Evolutionary conservation across 345 rosid species (phyloP), one percentile per base, ranked within the genome.

Genomic region (Eucalyptus grandis): DNA sequence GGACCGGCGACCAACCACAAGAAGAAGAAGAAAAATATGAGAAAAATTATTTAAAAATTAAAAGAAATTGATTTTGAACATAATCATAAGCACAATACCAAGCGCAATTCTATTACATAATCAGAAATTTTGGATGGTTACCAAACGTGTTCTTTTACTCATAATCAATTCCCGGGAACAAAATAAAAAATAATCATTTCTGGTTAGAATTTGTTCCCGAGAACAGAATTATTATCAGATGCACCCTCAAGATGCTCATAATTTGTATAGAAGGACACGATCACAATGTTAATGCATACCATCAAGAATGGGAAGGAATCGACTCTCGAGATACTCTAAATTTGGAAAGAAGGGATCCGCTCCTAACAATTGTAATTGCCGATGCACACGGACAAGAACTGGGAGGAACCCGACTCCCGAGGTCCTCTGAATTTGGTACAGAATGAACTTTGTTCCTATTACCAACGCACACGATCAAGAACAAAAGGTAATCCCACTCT

Each of bases 201-300:
- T 40, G 1, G 5, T 40, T 40, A 40, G 40, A 40, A 40, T 40
- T 40, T 40, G 40, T 40, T 40, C 4, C 5, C 40, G 40, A 1
- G 5, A 40, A 40, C 40, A 40, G 40, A 40, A 40, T 40, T 5
- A 4, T 40, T 40, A 40, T 5, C 5, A 40, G 40, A 40, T 5
- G 40, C 43, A 1, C 6, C 6, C 6, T 60, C 67, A 10, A 0
- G n/a, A 4, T 60, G 15, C 67, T 60, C 31, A 27, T 0, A 60
- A 60, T 60, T 60, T 1, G 2, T 30, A 4, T 13, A 12, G 16
- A 27, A 62, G 16, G 34, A 62, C 69, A 62, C 4, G 17, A 14
- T 27, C 69, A 0, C n/a, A 30, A 62, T 4, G 16, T 9, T 62
- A 27, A 27, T 13, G 69, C 69, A 14, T 30, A 26, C 67, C 14